Evolutionary conservation across 371 early-diverging fungal genomes (phyloP).

Genomic region (Mucor plumbeus): DNA sequence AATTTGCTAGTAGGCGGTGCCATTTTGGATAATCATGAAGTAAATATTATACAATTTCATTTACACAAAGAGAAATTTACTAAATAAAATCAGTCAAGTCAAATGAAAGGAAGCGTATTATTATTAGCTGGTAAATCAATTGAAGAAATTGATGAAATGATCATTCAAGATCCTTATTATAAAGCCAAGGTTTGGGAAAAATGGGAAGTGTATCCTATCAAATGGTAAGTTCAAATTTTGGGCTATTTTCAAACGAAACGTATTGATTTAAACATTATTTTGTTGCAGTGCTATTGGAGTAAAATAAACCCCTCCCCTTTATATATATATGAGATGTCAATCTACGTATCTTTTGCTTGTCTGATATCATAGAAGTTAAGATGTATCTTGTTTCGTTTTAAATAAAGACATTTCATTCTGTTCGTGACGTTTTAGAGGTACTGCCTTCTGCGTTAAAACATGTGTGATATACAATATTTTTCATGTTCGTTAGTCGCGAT

Average conservation of each 20-base stretch:
- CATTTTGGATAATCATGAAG: conserved; percentile 51
- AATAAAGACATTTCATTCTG: neutral
- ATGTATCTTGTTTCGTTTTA: neutral
- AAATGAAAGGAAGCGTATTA: conserved; percentile 64
- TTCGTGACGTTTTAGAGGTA: neutral
- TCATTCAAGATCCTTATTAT: conserved; percentile 59
- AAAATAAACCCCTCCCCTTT: neutral
- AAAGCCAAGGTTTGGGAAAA: conserved; percentile 67
- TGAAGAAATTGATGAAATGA: conserved; percentile 44
- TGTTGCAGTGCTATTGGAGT: neutral
- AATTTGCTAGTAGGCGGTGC: conserved; percentile 57
- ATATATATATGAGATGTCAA: neutral
- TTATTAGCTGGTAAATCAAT: conserved; percentile 50
- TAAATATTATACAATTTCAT: conserved; percentile 3
- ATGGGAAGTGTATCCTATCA: conserved; percentile 52
- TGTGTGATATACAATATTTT: neutral
- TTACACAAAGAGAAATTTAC: no score
- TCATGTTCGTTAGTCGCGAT: neutral
- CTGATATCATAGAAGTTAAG: neutral
- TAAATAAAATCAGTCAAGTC: conserved; percentile 29
- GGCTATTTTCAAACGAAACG: neutral
- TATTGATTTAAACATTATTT: neutral
- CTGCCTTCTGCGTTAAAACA: neutral
- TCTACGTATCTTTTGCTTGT: neutral
- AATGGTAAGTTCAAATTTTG: conserved; percentile 10